Conservation (phyloP, 495 filamentous ascomycete species). For the Poronia punctata region DNA sequence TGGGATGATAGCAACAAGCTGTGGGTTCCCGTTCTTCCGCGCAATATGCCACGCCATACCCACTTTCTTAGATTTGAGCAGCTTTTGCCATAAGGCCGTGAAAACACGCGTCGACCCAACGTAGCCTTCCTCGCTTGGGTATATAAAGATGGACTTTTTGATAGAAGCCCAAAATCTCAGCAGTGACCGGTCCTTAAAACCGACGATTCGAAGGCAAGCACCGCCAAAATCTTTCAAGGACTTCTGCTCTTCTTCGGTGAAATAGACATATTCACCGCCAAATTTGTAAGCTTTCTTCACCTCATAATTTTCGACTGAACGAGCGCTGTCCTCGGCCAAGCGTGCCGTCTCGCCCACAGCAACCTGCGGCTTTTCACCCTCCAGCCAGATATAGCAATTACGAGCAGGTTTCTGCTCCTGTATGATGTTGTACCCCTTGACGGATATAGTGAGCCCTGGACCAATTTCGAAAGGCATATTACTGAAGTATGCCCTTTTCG, state of each 20-base stretch:
- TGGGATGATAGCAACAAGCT: conserved; percentile 74
- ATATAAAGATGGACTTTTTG: conserved; percentile 84
- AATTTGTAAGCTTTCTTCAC: conserved; percentile 94
- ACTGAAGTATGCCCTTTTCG: conserved; percentile 81
- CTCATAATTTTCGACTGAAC: conserved; percentile 70
- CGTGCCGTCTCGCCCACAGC: conserved; percentile 64
- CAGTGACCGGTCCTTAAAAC: conserved; percentile 76
- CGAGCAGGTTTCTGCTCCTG: conserved; percentile 73
- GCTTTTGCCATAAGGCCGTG: conserved; percentile 80
- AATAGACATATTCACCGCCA: conserved; percentile 81
- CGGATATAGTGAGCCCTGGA: conserved; percentile 74
- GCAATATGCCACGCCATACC: conserved; percentile 86
- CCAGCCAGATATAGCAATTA: conserved; percentile 78
- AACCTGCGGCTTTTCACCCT: conserved; percentile 75
- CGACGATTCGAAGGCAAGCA: conserved; percentile 80
- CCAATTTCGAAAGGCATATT: conserved; percentile 81
- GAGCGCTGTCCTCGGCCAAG: conserved; percentile 65
- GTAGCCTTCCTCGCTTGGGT: conserved; percentile 84
- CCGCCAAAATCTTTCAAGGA: conserved; percentile 67
- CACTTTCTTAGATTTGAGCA: conserved; percentile 68
- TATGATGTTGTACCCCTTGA: conserved; percentile 87
- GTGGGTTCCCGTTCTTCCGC: conserved; percentile 67
- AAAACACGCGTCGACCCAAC: conserved; percentile 91
- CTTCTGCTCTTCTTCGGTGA: conserved; percentile 74
- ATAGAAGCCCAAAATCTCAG: conserved; percentile 81